These are phyloP conservation scores for Vanrija sp. DNA, from an alignment of 1,284 basidiomycete genomes.

Conservation along the genomic window DNA sequence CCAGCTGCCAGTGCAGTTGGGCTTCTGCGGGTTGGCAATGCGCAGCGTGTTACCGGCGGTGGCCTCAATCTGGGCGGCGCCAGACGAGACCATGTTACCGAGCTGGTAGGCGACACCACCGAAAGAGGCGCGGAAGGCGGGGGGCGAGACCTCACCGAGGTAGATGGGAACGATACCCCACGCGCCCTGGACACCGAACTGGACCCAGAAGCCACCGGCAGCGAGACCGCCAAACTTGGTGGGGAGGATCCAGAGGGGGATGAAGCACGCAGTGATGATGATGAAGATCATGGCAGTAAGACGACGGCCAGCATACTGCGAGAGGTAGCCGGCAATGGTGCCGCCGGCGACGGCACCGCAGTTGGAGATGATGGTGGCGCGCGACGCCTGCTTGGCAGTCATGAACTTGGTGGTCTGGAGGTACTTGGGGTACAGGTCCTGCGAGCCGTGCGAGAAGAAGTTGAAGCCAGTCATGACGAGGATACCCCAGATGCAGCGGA, in stretches of 20 bases:
- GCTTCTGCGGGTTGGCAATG: conserved; percentile 30
- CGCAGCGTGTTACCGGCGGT: conserved; percentile 52
- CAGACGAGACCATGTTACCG: conserved; percentile 72
- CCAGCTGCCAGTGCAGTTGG: conserved; percentile 30
- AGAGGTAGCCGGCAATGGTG: conserved; percentile 67
- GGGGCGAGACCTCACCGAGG: conserved; percentile 74
- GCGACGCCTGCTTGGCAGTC: conserved; percentile 59
- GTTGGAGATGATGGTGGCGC: conserved; percentile 81
- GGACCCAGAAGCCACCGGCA: conserved; percentile 58
- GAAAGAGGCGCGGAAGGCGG: conserved; percentile 90
- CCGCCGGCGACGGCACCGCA: conserved; percentile 71
- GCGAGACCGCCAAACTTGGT: conserved; percentile 42
- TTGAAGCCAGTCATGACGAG: conserved; percentile 64
- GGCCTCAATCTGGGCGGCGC: conserved; percentile 87
- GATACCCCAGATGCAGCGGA: conserved; percentile 74
- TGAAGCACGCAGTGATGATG: conserved; percentile 43
- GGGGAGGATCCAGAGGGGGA: conserved; percentile 76
- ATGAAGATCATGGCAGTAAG: conserved; percentile 37
- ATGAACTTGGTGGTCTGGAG: conserved; percentile 53
- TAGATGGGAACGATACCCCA: conserved; percentile 53
- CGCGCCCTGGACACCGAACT: conserved; percentile 75
- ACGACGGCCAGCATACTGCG: conserved; percentile 82
- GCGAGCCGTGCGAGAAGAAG: conserved; percentile 85
- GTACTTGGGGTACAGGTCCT: conserved; percentile 66
- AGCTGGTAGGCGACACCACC: conserved; percentile 83